Conservation (phyloP, 73 alveolate genomes). For the Loxodes magnus region DNA sequence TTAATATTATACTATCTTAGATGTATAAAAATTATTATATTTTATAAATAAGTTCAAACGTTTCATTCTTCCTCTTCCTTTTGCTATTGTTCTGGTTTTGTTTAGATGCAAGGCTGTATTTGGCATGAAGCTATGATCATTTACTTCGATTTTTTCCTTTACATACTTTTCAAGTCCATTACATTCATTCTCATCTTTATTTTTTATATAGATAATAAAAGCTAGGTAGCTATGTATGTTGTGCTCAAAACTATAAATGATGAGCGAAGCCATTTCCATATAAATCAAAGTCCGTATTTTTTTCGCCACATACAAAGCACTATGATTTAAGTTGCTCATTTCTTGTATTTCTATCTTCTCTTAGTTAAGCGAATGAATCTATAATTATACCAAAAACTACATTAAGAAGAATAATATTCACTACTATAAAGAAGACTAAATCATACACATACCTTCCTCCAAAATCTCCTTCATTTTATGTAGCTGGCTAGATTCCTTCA, state of each 20-base stretch:
- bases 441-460: constrained; percentile 43
- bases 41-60: too few relatives aligned
- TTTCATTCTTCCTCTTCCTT: too few relatives aligned
- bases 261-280: constrained; percentile 62
- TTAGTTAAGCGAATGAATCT: constrained; percentile 72
- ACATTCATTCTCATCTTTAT: constrained; percentile 29
- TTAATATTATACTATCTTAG: too few relatives aligned
- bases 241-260: constrained; percentile 59
- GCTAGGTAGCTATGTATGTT: constrained; percentile 24
- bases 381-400: constrained; percentile 75
- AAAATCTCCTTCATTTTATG: constrained; percentile 11
- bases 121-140: constrained; percentile 15
- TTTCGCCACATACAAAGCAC: constrained; percentile 65
- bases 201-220: constrained; percentile 17
- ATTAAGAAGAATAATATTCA: constrained; percentile 54
- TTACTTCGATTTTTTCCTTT: constrained; percentile 21
- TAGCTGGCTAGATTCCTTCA: constrained; percentile 21
- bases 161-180: constrained; percentile 32
- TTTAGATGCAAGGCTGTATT: neutral
- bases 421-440: constrained; percentile 36
- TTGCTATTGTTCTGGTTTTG: too few relatives aligned
- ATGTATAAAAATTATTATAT: too few relatives aligned
- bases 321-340: constrained; percentile 46
- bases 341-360: constrained; percentile 54
- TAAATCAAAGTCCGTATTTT: constrained; percentile 38